A percentile compares a stretch with the other conserved stretches of the same genome.
phyloP scores from a whole-genome alignment of 306 rosid species.

The Cucumis melo region DNA sequence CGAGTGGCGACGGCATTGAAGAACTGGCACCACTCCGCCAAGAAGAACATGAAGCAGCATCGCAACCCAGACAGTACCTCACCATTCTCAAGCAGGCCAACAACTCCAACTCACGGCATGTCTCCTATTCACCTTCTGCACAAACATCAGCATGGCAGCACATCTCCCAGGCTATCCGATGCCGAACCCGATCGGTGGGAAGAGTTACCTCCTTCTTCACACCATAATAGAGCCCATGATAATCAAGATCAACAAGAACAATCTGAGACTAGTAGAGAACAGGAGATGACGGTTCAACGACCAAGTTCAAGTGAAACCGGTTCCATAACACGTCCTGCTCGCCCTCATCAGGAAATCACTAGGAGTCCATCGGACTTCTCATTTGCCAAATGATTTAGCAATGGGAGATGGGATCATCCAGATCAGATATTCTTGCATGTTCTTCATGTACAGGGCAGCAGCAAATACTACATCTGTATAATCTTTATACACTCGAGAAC shows the following conservation, averaged over 20 bases:
- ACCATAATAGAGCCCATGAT: constrained; percentile 1
- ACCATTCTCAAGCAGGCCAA: constrained; percentile 47
- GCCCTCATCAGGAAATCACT: constrained; percentile 21
- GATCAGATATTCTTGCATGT: background rate
- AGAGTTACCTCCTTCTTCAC: constrained; percentile 17
- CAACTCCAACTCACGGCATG: constrained; percentile 40
- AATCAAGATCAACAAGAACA: constrained; percentile 1
- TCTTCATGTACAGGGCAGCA: constrained; percentile 3
- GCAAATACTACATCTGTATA: background rate
- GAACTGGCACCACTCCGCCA: constrained; percentile 43
- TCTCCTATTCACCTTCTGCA: constrained; percentile 57
- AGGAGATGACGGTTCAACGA: constrained; percentile 9
- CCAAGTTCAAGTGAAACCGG: constrained; percentile 14
- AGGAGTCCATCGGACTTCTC: constrained; percentile 22
- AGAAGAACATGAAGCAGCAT: constrained; percentile 20
- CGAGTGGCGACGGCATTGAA: constrained; percentile 38
- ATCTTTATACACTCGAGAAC: constrained; percentile 1
- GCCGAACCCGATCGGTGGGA: constrained; percentile 22
- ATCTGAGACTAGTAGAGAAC: background rate
- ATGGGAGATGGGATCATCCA: background rate
- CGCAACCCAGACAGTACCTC: constrained; percentile 25
- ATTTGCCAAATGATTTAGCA: constrained; percentile 17
- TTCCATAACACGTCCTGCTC: background rate
- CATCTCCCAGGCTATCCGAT: constrained; percentile 24
- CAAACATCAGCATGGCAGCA: constrained; percentile 11